Evolutionary conservation across 495 filamentous ascomycete species (phyloP), one percentile per base, ranked within the genome.

Genomic region (Talaromyces nanjingensis): DNA sequence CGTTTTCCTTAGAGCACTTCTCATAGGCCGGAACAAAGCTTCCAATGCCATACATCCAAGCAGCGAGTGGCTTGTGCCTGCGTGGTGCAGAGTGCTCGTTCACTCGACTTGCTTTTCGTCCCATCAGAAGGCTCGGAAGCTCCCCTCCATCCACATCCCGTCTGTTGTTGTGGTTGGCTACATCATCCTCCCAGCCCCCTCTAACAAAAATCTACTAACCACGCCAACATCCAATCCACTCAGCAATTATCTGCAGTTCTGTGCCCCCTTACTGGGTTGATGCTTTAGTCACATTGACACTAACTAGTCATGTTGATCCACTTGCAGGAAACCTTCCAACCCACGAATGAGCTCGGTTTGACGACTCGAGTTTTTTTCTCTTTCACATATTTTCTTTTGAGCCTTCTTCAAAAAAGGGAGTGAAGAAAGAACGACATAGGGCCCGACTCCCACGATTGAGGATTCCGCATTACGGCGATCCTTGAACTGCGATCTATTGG

Each of bases 111-210:
- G 45, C 45, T 47, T 64, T 47, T 18, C 62, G 63, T 63, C 55
- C 59, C 33, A 37, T 62, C n/a, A 62, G 27, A 33, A 54, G 47
- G 16, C 22, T 31, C n/a, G 42, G 14, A 62, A 25, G 53, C 59
- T 20, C 25, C 60, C 39, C 39, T 62, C 60, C 60, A 62, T 49
- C 29, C 42, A 52, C 60, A 54, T 42, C 60, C 42, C 39, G 47
- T 62, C 24, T 49, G 25, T 33, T 62, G 24, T 33, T 62, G 60
- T 62, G 60, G 60, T 62, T 62, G 60, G 60, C 45, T 53, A 29
- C n/a, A 12, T 31, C 60, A 49, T 62, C 53, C 60, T 6, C 60
- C 45, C 60, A 47, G 39, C 45, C 42, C 39, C 27, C 27, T 47
- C 60, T 52, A 49, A 11, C 45, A 47, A 29, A 56, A 56, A 29